A percentile compares a stretch with the other conserved stretches of the same genome.
Evolutionary conservation across 352 stramenopile species (phyloP).

Genomic region (Thraustochytrium sp.): DNA sequence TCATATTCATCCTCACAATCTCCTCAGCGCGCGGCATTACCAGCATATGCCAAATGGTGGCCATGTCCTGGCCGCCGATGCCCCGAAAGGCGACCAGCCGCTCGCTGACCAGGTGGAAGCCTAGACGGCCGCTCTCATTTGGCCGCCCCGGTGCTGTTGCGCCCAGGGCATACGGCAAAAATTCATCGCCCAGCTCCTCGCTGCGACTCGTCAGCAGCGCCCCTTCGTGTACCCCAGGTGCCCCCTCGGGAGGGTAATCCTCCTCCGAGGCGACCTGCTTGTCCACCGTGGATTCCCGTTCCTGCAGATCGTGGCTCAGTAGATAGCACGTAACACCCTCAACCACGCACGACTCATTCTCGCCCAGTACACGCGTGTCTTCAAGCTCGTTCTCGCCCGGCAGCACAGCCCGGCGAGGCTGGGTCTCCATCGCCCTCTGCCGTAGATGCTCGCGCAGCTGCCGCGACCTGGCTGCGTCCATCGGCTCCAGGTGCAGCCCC

Average conservation of each 20-base stretch:
- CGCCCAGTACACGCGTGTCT: not conserved
- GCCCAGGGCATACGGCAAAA: slow-evolving; percentile 4
- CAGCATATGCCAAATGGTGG: slow-evolving; percentile 39
- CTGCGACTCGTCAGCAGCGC: not conserved
- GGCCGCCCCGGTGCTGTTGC: not conserved
- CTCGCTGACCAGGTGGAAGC: not conserved
- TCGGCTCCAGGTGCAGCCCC: no score
- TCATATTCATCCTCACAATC: not conserved
- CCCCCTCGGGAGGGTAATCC: not conserved
- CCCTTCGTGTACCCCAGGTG: not conserved
- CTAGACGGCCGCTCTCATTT: not conserved
- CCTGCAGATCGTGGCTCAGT: not conserved
- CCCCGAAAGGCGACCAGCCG: not conserved
- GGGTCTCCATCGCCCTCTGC: no score
- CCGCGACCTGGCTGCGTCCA: no score
- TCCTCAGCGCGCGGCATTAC: not conserved
- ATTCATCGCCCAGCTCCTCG: not conserved
- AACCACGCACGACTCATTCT: not conserved
- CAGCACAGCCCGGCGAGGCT: no score
- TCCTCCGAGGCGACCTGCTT: not conserved
- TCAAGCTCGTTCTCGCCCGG: not conserved
- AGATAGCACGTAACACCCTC: slow-evolving; percentile 2
- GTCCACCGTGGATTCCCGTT: slow-evolving; percentile 2
- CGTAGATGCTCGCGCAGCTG: no score
- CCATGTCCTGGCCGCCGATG: slow-evolving; percentile 11